phyloP scores from a whole-genome alignment of 768 basidiomycete genomes.

The Leucosporidium creatinivorum region DNA sequence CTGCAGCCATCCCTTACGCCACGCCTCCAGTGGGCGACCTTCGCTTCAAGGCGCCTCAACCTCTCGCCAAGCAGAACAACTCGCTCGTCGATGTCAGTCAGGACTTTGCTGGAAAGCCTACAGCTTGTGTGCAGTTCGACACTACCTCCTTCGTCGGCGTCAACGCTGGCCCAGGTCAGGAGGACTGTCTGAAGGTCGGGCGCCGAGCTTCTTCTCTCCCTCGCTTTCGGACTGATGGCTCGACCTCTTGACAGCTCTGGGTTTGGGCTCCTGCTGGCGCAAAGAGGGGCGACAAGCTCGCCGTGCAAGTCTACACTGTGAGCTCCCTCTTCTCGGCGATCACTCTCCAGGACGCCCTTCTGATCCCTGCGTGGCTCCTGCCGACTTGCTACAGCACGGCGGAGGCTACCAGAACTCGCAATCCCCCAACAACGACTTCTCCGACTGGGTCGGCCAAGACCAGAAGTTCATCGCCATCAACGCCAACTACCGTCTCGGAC shows the following conservation, averaged over 20 bases:
- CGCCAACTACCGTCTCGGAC: slow-evolving; percentile 28
- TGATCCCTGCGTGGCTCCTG: neutral
- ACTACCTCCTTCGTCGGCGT: slow-evolving; percentile 8
- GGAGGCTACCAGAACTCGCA: slow-evolving; percentile 20
- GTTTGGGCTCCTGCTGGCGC: slow-evolving; percentile 21
- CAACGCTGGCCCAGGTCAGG: slow-evolving; percentile 13
- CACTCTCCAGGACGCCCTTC: neutral
- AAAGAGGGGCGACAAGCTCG: slow-evolving; percentile 23
- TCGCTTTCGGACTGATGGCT: too few species aligned
- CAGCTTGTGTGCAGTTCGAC: slow-evolving; percentile 21
- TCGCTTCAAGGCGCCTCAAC: slow-evolving; percentile 20
- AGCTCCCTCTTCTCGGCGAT: too few species aligned
- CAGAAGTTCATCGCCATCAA: slow-evolving; percentile 18
- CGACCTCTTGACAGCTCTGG: slow-evolving; percentile 6
- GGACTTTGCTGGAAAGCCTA: slow-evolving; percentile 3
- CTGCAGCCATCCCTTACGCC: slow-evolving; percentile 18
- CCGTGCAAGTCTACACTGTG: slow-evolving; percentile 8
- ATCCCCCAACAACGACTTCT: slow-evolving; percentile 20
- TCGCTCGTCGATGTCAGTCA: slow-evolving; percentile 11
- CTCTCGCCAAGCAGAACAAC: slow-evolving; percentile 6
- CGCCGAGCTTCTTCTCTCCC: neutral
- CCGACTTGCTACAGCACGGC: slow-evolving; percentile 4
- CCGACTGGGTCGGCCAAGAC: slow-evolving; percentile 19
- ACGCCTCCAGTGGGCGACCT: slow-evolving; percentile 24
- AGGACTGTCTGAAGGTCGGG: slow-evolving; percentile 21